phyloP scores from a whole-genome alignment of 345 rosid genomes.

The Geranium brycei region DNA sequence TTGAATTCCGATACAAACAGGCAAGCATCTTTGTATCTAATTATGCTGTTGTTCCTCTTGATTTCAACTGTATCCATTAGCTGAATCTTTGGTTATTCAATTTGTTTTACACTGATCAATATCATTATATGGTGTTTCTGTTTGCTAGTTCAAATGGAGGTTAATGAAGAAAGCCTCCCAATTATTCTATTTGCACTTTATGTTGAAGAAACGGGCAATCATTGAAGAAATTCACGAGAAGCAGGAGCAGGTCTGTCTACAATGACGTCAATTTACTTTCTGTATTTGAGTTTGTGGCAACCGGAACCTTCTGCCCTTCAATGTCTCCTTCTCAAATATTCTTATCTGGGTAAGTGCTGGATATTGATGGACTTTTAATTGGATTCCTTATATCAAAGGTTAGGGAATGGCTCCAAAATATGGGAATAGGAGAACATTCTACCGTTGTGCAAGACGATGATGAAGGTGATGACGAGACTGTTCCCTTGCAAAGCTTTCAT shows the following conservation, averaged over 20 bases:
- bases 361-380: no score
- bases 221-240: constrained; percentile 95
- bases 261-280: neutral
- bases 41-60: no score
- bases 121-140: neutral
- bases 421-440: no score
- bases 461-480: constrained; percentile 32
- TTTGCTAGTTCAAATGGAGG: constrained; percentile 76
- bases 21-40: constrained; percentile 8
- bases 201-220: constrained; percentile 78
- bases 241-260: constrained; percentile 80
- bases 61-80: no score
- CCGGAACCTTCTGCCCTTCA: no score
- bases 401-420: no score
- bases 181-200: constrained; percentile 79
- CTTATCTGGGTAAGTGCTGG: no score
- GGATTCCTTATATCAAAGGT: no score
- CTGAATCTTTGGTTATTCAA: no score
- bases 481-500: constrained; percentile 28
- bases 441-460: no score
- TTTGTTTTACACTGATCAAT: neutral
- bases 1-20: constrained; percentile 86
- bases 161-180: constrained; percentile 81
- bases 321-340: no score
- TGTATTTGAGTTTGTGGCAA: no score